A percentile compares a stretch with the other conserved stretches of the same genome.
phyloP scores from a whole-genome alignment of 306 rosid genomes.

The peach (Prunus persica) region DNA sequence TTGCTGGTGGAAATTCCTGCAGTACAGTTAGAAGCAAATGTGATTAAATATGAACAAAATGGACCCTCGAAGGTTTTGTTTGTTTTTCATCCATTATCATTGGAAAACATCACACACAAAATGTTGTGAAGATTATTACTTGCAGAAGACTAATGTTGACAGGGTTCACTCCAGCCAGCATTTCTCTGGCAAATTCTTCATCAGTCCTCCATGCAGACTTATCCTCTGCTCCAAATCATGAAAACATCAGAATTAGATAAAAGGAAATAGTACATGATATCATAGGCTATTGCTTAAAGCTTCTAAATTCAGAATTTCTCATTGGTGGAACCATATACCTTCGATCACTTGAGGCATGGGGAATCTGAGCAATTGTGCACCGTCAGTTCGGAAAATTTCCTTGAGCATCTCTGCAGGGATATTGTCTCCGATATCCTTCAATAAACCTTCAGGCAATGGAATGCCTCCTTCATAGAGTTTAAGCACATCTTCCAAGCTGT shows the following conservation, averaged over 20 bases:
- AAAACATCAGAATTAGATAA: not conserved
- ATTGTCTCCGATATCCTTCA: slow-evolving; percentile 40
- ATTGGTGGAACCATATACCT: slow-evolving; percentile 42
- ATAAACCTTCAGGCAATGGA: slow-evolving; percentile 42
- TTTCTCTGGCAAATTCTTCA: slow-evolving; percentile 76
- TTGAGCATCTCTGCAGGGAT: slow-evolving; percentile 62
- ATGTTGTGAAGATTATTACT: slow-evolving; percentile 36
- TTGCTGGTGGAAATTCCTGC: slow-evolving; percentile 67
- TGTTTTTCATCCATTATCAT: not conserved
- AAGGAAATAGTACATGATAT: not conserved
- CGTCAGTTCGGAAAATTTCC: slow-evolving; percentile 62
- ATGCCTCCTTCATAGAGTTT: slow-evolving; percentile 72
- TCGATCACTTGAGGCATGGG: slow-evolving; percentile 71
- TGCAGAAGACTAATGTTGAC: slow-evolving; percentile 46
- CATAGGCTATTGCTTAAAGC: not conserved
- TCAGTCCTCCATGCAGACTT: slow-evolving; percentile 70
- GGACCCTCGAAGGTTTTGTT: not conserved
- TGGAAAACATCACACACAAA: not conserved
- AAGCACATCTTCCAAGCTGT: slow-evolving; percentile 57
- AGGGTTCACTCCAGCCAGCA: slow-evolving; percentile 77
- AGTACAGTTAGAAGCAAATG: slow-evolving; percentile 2
- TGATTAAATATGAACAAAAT: not conserved
- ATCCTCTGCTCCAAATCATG: slow-evolving; percentile 41
- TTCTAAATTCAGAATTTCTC: not conserved
- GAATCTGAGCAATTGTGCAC: slow-evolving; percentile 46